Percentiles rank a stretch among this genome's conserved stretches.
Conservation (phyloP, 2,329 filamentous ascomycete species). For the Xylariaceae sp. region DNA sequence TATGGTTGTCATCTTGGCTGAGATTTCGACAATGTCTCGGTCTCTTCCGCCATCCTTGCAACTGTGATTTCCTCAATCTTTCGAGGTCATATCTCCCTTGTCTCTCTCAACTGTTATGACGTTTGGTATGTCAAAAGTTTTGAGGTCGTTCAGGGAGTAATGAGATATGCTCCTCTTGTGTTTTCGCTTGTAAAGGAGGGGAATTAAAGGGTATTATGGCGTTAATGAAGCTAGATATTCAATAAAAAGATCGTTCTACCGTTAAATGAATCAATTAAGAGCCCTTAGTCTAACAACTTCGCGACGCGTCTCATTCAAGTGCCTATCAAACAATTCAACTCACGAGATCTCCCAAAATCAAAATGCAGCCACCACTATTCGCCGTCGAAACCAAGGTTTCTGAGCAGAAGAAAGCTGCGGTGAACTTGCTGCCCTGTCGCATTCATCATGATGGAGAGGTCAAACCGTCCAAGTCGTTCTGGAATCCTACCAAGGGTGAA, state of each 20-base stretch:
- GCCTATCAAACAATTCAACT: not conserved
- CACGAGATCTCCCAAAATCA: not conserved
- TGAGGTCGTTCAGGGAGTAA: not conserved
- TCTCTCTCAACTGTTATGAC: not conserved
- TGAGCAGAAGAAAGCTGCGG: conserved; percentile 20
- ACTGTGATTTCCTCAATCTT: not conserved
- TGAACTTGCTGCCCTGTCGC: conserved; percentile 69
- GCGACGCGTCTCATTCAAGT: conserved; percentile 8
- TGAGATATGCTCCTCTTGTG: not conserved
- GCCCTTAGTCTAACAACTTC: not conserved
- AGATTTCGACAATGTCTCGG: not conserved
- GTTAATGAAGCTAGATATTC: not conserved
- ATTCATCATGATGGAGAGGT: conserved; percentile 74
- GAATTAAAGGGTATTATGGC: not conserved
- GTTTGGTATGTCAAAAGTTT: not conserved
- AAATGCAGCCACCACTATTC: conserved; percentile 30
- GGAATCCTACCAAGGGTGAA: conserved; percentile 53
- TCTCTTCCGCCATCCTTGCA: not conserved
- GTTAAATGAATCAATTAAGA: conserved; percentile 11
- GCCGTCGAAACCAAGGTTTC: conserved; percentile 20
- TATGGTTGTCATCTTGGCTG: not conserved
- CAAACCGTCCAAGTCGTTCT: conserved; percentile 60
- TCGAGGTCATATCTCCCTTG: not conserved
- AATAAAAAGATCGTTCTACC: not conserved
- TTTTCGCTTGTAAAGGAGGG: not conserved